Conservation (phyloP, 768 basidiomycete species). For the Lentinula lateritia region DNA sequence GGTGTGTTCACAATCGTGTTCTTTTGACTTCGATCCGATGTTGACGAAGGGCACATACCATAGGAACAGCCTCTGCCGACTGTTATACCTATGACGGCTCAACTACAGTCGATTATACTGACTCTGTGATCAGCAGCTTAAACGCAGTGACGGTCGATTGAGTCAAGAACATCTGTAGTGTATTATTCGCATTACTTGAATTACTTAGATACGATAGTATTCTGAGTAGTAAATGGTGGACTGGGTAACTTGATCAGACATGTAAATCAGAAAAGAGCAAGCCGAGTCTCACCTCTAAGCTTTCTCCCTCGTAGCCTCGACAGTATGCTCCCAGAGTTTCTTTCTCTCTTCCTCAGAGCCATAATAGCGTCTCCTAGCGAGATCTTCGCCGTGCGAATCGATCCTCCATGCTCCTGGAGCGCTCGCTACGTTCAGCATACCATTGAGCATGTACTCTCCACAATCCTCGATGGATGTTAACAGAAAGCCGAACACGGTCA, state of each 20-base stretch:
- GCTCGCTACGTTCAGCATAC: conserved; percentile 6
- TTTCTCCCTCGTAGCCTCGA: conserved; percentile 6
- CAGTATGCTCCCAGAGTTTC: conserved; percentile 17
- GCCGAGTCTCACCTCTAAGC: neutral
- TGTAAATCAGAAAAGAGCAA: neutral
- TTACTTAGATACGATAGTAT: neutral
- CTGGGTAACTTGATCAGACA: neutral
- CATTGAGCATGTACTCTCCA: conserved; percentile 14
- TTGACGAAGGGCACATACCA: neutral
- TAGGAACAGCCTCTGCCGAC: neutral
- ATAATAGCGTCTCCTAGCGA: conserved; percentile 11
- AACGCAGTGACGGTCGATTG: neutral
- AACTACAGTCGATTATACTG: neutral
- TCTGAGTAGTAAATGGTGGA: neutral
- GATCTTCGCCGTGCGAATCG: conserved; percentile 15
- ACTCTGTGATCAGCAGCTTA: neutral
- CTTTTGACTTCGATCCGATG: neutral
- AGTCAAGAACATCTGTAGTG: neutral
- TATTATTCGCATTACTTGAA: neutral
- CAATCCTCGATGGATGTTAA: conserved; percentile 8
- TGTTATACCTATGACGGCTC: neutral
- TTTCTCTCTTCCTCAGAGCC: conserved; percentile 4
- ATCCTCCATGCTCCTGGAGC: conserved; percentile 12
- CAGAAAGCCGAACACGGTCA: conserved; percentile 7
- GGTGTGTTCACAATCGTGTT: neutral